Evolutionary conservation across 2,329 filamentous ascomycete species (phyloP).

Genomic region (Sclerotinia sclerotiorum): DNA sequence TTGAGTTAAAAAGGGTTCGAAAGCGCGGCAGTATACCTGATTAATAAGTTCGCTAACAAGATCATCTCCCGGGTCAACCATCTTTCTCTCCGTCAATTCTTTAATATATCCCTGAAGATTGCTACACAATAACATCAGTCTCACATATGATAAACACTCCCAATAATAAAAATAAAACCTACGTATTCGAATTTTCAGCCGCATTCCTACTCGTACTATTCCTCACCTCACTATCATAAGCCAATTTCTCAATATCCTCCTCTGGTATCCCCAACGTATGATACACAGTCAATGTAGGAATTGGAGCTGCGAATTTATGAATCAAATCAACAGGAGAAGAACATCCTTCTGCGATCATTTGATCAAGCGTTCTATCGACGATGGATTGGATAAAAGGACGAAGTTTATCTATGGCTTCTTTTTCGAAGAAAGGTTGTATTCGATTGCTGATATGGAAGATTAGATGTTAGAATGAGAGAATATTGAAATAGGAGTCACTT

Average conservation of each 20-base stretch:
- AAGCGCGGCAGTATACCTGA: conserved; percentile 37
- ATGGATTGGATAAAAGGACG: conserved; percentile 50
- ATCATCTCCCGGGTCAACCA: not conserved
- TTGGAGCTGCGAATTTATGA: conserved; percentile 48
- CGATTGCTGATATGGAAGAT: not conserved
- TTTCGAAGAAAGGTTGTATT: conserved; percentile 48
- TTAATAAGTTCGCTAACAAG: not conserved
- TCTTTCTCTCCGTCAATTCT: not conserved
- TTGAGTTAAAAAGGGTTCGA: conserved; percentile 48
- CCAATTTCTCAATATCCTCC: conserved; percentile 41
- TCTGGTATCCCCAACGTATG: conserved; percentile 2
- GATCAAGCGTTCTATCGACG: conserved; percentile 46
- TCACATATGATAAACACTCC: not conserved
- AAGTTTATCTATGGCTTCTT: conserved; percentile 43
- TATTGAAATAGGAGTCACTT: not conserved
- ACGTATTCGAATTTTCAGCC: conserved; percentile 7
- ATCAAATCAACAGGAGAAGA: conserved; percentile 47
- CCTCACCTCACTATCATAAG: not conserved
- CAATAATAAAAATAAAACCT: conserved; percentile 41
- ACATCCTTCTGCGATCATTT: conserved; percentile 43
- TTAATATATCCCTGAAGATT: not conserved
- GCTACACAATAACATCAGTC: not conserved
- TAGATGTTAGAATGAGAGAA: not conserved
- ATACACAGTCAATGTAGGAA: conserved; percentile 43
- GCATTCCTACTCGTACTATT: conserved; percentile 16